Evolutionary conservation across 805 yeast genomes (phyloP).

Genomic region (Candida boleticola): DNA sequence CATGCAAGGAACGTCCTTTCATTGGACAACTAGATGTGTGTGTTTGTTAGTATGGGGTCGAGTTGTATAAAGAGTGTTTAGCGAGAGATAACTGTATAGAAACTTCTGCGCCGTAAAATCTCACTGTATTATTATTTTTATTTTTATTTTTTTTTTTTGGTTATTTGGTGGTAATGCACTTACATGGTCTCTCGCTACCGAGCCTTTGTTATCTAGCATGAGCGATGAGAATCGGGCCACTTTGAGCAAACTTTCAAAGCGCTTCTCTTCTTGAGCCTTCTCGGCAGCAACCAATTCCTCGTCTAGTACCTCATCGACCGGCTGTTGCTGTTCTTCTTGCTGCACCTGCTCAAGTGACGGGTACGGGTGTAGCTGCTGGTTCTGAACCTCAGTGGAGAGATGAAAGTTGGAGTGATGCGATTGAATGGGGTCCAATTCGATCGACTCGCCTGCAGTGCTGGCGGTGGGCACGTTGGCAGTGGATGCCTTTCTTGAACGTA

Average conservation of each 20-base stretch:
- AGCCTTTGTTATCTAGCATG: constrained; percentile 25
- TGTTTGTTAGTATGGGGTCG: constrained; percentile 18
- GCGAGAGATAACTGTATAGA: no score
- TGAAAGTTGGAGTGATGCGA: background rate
- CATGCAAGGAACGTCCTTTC: constrained; percentile 33
- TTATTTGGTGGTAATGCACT: constrained; percentile 10
- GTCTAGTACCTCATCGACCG: no score
- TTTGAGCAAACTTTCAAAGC: background rate
- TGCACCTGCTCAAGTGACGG: background rate
- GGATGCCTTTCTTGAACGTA: background rate
- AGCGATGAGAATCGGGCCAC: constrained; percentile 8
- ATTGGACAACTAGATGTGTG: constrained; percentile 27
- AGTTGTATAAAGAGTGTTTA: no score
- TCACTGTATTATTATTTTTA: background rate
- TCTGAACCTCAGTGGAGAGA: background rate
- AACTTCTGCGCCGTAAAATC: background rate
- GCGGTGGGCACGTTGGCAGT: background rate
- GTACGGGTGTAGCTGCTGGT: background rate
- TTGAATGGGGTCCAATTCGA: background rate
- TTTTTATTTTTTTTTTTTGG: background rate
- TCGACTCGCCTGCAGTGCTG: background rate
- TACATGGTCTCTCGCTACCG: constrained; percentile 41
- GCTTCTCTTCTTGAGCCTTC: background rate
- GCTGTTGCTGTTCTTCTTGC: constrained; percentile 1
- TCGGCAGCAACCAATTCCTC: background rate